A percentile compares a stretch with the other conserved stretches of the same genome.
phyloP scores from a whole-genome alignment of 352 stramenopile species.

The Pythium brachiatum region DNA sequence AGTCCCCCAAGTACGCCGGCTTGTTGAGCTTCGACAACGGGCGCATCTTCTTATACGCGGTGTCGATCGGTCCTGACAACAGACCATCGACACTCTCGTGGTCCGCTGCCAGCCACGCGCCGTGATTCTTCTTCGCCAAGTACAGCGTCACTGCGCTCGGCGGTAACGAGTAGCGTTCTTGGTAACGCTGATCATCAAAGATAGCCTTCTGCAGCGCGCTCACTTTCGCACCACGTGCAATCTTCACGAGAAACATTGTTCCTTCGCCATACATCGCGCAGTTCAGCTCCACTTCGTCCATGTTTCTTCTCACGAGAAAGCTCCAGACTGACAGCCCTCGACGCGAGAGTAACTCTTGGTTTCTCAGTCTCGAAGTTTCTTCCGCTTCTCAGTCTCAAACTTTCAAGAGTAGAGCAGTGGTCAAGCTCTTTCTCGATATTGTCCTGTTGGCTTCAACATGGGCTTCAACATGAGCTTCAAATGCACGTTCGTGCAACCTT shows the following conservation, averaged over 20 bases:
- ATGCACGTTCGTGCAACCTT: not conserved
- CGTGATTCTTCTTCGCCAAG: not conserved
- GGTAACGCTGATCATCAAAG: not conserved
- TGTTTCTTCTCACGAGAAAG: too few species aligned
- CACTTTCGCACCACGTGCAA: not conserved
- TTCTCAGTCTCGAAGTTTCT: too few species aligned
- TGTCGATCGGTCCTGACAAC: slow-evolving; percentile 1
- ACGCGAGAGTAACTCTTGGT: too few species aligned
- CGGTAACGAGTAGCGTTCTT: not conserved
- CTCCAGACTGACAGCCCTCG: too few species aligned
- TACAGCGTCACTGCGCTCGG: not conserved
- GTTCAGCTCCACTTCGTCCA: not conserved
- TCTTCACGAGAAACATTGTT: not conserved
- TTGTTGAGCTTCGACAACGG: slow-evolving; percentile 15
- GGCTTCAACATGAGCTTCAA: not conserved
- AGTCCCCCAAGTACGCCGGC: slow-evolving; percentile 15
- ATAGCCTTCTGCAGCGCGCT: slow-evolving; percentile 1
- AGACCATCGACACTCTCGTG: too few species aligned
- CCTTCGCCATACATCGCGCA: slow-evolving; percentile 1
- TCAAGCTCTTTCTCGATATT: too few species aligned
- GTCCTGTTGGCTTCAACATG: not conserved
- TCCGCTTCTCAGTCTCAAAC: too few species aligned
- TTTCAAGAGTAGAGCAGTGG: too few species aligned
- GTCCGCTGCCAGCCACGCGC: too few species aligned
- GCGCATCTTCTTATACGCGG: slow-evolving; percentile 14